Base-by-base conservation (phyloP, 257 asterid species). In the Solanum virginianum region DNA sequence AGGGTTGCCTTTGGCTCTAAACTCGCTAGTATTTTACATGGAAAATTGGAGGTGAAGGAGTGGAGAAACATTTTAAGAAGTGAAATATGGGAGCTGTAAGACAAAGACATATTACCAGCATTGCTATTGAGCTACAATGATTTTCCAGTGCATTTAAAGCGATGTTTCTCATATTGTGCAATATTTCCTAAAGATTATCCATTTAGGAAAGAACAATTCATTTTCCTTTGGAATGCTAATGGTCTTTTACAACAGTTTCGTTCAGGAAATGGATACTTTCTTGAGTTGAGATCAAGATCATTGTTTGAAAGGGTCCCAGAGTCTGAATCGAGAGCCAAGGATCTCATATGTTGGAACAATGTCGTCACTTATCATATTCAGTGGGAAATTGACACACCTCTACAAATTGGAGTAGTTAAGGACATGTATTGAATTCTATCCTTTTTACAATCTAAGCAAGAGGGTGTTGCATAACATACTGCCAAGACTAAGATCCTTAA, bases 161-260 rank as follows among this genome's bases (percentile, higher is more conserved):
- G 11, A 5, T 86, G 88, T 14, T 88, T 88, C 84, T 39, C 87
- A 7, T 88, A 51, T 47, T 88, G 90, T 66, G 84, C 90, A 14
- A 57, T 88, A 47, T 86, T 41, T 71, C 90, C 90, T 13, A 88
- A 86, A 84, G 88, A 65, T 43, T 83, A 86, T 15, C 69, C 3
- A 49, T 83, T 88, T 8, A 20, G 57, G 17, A 54, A 69, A 60
- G 36, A 81, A 1, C 82, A 86, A 83, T 24, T 88, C 1, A 68
- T 83, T 53, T 8, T 54, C 8, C 36, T 86, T 3, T 88, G 88
- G 90, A 86, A 59, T 75, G 89, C 62, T 26, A 47, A 20, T 70
- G 53, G 79, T 70, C 53, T 70, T 0, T 32, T 70, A 18, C 80
- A 39, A 1, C 4, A 5, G 26, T 36, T 36, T 6, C 1, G 41